phyloP scores from a whole-genome alignment of 2,329 filamentous ascomycete genomes.

The Chaetomiaceae sp. region DNA sequence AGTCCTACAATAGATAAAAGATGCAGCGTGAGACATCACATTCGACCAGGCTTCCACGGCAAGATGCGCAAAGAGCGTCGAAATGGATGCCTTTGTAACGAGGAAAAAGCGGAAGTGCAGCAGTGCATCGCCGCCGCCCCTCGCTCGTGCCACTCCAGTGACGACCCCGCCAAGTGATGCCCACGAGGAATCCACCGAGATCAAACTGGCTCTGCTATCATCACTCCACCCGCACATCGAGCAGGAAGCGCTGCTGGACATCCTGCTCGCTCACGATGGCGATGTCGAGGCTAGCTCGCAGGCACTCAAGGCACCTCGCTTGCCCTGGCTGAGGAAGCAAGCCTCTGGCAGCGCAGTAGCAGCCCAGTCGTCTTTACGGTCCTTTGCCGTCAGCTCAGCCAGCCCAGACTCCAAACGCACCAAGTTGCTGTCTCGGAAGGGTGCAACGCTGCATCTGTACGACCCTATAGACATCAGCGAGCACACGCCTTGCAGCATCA shows the following conservation, averaged over 20 bases:
- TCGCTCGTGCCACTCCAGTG: neutral
- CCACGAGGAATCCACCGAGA: conserved; percentile 75
- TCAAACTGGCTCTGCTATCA: conserved; percentile 77
- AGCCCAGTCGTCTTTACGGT: conserved; percentile 58
- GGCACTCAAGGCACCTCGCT: conserved; percentile 38
- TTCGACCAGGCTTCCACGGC: neutral
- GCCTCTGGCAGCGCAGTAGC: conserved; percentile 35
- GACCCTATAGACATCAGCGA: conserved; percentile 72
- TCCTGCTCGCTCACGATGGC: conserved; percentile 71
- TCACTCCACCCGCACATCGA: conserved; percentile 64
- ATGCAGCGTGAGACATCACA: neutral
- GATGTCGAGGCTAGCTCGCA: conserved; percentile 61
- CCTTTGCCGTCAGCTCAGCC: conserved; percentile 35
- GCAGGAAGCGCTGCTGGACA: conserved; percentile 66
- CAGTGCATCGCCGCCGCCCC: conserved; percentile 6
- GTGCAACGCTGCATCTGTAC: conserved; percentile 77
- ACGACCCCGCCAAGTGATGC: conserved; percentile 22
- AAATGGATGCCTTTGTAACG: conserved; percentile 55
- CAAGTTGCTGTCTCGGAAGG: conserved; percentile 62
- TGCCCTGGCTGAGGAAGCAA: conserved; percentile 33
- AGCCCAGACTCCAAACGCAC: conserved; percentile 24
- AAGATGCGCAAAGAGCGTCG: neutral
- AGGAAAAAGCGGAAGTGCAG: conserved; percentile 45
- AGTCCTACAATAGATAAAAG: too few relatives aligned
- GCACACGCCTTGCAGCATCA: conserved; percentile 83